These are phyloP conservation scores for Trichoderma afroharzianum DNA, from an alignment of 2,329 filamentous ascomycete species.

Conservation along the genomic window DNA sequence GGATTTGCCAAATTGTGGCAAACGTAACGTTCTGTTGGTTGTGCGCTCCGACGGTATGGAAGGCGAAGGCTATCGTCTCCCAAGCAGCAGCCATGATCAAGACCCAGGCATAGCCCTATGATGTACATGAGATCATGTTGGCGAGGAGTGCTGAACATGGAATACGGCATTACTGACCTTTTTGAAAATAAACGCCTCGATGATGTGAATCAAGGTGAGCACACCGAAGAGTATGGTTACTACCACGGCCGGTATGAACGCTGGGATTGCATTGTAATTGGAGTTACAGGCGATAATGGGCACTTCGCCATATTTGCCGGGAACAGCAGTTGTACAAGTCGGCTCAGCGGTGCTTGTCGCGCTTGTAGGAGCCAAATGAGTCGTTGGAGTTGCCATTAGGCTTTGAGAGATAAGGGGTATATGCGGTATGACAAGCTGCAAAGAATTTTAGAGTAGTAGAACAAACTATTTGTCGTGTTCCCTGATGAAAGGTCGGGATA, in stretches of 20 bases:
- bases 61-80: neutral
- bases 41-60: neutral
- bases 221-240: neutral
- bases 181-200: conserved; percentile 3
- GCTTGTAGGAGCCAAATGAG: neutral
- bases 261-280: neutral
- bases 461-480: neutral
- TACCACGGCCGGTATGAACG: neutral
- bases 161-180: neutral
- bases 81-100: neutral
- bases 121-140: neutral
- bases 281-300: neutral
- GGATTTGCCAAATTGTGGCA: neutral
- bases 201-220: neutral
- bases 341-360: neutral
- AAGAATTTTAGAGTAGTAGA: neutral
- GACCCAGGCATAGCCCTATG: neutral
- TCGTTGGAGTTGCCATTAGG: neutral
- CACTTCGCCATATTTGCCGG: neutral
- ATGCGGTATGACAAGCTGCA: neutral
- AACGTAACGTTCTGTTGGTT: neutral
- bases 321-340: neutral
- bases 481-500: neutral
- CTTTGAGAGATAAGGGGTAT: no score
- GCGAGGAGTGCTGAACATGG: neutral